A percentile compares a stretch with the other conserved stretches of the same genome.
These are phyloP conservation scores for Tylopilus sp. DNA, from an alignment of 768 basidiomycete species.

Conservation along the genomic window DNA sequence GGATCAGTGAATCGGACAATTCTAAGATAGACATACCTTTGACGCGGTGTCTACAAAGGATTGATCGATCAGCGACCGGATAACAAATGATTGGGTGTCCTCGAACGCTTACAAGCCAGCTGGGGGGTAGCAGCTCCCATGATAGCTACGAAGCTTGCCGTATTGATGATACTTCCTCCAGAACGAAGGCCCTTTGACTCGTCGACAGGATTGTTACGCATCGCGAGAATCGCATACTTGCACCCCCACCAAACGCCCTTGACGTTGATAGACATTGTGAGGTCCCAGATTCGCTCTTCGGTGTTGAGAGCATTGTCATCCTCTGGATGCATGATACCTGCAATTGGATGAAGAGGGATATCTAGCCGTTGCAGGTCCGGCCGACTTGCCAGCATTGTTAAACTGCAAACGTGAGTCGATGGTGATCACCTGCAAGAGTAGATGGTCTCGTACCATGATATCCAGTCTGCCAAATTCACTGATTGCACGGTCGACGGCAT, in stretches of 20 bases:
- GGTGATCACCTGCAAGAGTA: not conserved
- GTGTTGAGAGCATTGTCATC: conserved; percentile 97
- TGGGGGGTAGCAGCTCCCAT: conserved; percentile 98
- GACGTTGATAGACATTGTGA: conserved; percentile 90
- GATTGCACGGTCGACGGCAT: conserved; percentile 75
- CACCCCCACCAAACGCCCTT: conserved; percentile 99
- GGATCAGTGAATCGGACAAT: conserved; percentile 2
- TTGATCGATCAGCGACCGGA: conserved; percentile 5
- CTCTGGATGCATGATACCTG: conserved; percentile 96
- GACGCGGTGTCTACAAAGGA: conserved; percentile 78
- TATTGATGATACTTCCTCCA: conserved; percentile 96
- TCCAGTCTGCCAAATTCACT: conserved; percentile 90
- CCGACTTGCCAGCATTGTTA: conserved; percentile 76
- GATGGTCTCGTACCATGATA: conserved; percentile 66
- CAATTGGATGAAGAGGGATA: conserved; percentile 1
- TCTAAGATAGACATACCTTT: conserved; percentile 53
- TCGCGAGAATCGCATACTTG: conserved; percentile 95
- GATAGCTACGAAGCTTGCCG: conserved; percentile 93
- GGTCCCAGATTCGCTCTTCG: conserved; percentile 94
- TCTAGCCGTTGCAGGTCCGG: not conserved
- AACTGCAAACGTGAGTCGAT: conserved; percentile 50
- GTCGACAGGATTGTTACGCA: conserved; percentile 90
- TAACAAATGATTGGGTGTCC: not conserved
- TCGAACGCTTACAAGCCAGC: conserved; percentile 68
- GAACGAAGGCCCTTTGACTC: conserved; percentile 71